Evolutionary conservation across 805 yeast genomes (phyloP), one percentile per base, ranked within the genome.

Genomic region (Danielozyma ontarioensis): DNA sequence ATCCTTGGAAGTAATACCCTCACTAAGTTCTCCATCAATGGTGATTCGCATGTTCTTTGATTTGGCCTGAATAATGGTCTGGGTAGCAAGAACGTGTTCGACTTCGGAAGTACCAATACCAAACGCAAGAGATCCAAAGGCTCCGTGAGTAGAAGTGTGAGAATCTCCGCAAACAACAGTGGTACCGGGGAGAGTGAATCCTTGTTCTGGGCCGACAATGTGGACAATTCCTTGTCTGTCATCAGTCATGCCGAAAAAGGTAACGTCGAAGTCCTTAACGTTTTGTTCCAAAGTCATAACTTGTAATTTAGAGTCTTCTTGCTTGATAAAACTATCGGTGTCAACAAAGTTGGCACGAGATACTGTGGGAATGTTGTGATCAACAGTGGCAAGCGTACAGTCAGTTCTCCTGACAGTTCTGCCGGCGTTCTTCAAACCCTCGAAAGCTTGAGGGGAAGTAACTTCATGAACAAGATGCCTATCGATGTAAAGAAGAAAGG

Each of bases 91-190:
- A 39, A 93, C 98, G 59, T 93, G 99, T 70, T 93, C 98, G 35
- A 93, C 98, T 68, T 93, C 98, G 11, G 97, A 89, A 37, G 98
- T 93, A 59, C 98, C 99, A 54, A 93, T 93, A 67, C 99, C 99
- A 52, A 93, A 93, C 10, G 98, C 98, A 37, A 93, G 74, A 7
- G 97, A 70, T 42, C 99, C 98, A 56, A 93, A 93, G 28, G 98
- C 98, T 51, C 99, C 98, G 57, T 93, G 98, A 1, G 99, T 93
- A 3, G 97, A 87, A 17, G 98, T 93, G 60, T 93, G 99, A 3
- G 97, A 88, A 61, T 93, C 99, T 62, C 99, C 99, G 67, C 98
- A 93, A 28, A 93, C 99, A 22, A 93, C 96, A 3, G 98, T 93
- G 32, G 97, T 88, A 50, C 98, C 98, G 24, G 98, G 98, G 33